phyloP scores from a whole-genome alignment of 1,284 basidiomycete genomes.

The Rhodotorula sp. region DNA sequence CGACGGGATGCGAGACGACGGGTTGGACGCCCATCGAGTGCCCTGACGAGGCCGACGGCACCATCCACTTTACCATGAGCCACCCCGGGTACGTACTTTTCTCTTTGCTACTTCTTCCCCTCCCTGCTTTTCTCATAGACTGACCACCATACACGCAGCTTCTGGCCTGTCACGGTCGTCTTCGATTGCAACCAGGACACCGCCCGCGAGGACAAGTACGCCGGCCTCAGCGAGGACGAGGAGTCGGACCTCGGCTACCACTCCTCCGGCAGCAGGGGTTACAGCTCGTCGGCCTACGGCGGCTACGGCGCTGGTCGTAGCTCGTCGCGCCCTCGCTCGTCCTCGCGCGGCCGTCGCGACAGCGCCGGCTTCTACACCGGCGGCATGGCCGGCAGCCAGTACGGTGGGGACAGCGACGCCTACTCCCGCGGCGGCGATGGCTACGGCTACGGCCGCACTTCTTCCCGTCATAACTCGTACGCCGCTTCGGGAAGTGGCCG shows the following conservation, averaged over 20 bases:
- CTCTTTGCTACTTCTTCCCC: background rate
- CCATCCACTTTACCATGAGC: constrained; percentile 32
- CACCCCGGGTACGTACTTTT: constrained; percentile 18
- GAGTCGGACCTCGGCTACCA: constrained; percentile 17
- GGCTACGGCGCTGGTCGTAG: background rate
- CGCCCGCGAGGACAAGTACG: constrained; percentile 21
- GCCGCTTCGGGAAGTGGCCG: background rate
- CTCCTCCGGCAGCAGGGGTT: background rate
- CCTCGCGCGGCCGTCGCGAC: background rate
- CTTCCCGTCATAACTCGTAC: background rate
- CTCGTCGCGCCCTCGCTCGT: background rate
- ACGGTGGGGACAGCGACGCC: background rate
- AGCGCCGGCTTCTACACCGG: constrained; percentile 4
- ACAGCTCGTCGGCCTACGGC: constrained; percentile 1
- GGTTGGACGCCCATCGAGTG: constrained; percentile 29
- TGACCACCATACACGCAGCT: too few species aligned
- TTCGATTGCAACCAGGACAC: constrained; percentile 34
- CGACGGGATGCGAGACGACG: constrained; percentile 5
- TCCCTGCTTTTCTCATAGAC: too few species aligned
- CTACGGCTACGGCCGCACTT: too few species aligned
- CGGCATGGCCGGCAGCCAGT: constrained; percentile 2
- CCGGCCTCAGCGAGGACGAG: constrained; percentile 16
- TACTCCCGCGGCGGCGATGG: background rate
- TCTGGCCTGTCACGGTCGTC: constrained; percentile 38
- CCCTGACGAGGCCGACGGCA: constrained; percentile 28